Conservation (phyloP, 2,329 filamentous ascomycete species). For the Pseudogymnoascus sp. region DNA sequence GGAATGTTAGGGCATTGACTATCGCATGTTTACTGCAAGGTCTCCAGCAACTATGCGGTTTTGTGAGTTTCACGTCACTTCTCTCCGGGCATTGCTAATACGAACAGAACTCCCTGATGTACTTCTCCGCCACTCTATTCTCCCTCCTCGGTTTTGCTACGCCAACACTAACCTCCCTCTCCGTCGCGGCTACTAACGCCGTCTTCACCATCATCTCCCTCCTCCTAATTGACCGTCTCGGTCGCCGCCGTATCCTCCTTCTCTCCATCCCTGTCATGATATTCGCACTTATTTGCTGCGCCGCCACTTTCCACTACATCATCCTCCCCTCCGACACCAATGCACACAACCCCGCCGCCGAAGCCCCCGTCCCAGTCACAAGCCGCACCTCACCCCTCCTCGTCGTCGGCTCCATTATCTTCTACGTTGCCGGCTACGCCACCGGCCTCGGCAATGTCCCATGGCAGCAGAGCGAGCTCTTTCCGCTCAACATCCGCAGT, state of each 20-base stretch:
- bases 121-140: slow-evolving; percentile 80
- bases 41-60: slow-evolving; percentile 81
- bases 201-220: slow-evolving; percentile 69
- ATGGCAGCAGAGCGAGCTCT: slow-evolving; percentile 93
- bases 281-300: slow-evolving; percentile 60
- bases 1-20: slow-evolving; percentile 64
- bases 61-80: slow-evolving; percentile 41
- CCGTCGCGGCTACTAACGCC: slow-evolving; percentile 77
- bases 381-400: slow-evolving; percentile 37
- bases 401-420: slow-evolving; percentile 67
- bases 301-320: slow-evolving; percentile 63
- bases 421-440: slow-evolving; percentile 81
- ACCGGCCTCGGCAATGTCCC: slow-evolving; percentile 85
- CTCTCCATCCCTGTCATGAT: slow-evolving; percentile 81
- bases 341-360: slow-evolving; percentile 21
- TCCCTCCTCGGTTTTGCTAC: slow-evolving; percentile 67
- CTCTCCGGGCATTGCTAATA: background rate
- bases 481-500: slow-evolving; percentile 66
- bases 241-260: slow-evolving; percentile 70
- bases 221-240: slow-evolving; percentile 68
- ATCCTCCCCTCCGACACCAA: slow-evolving; percentile 24
- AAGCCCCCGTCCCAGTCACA: slow-evolving; percentile 18
- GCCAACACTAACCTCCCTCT: slow-evolving; percentile 71
- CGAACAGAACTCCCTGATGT: slow-evolving; percentile 75
- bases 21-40: slow-evolving; percentile 85